Evolutionary conservation across 371 early-diverging fungal species (phyloP).

Genomic region (Mortierella sp.): DNA sequence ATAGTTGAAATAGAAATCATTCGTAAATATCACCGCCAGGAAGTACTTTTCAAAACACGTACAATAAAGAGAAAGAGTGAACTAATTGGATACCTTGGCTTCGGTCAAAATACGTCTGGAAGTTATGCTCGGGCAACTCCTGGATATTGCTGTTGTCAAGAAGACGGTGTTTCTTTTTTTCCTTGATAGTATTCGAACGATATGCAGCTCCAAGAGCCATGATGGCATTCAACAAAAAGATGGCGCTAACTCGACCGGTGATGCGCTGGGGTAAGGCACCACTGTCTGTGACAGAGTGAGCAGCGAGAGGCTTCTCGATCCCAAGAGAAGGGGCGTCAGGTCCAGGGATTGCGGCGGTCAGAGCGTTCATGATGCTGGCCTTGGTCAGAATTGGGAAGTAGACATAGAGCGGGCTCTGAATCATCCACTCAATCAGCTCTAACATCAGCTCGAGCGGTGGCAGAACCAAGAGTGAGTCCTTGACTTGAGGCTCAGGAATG

Average conservation of each 20-base stretch:
- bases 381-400: slow-evolving; percentile 52
- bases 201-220: slow-evolving; percentile 57
- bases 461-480: slow-evolving; percentile 33
- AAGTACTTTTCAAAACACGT: not conserved
- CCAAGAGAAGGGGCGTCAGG: slow-evolving; percentile 22
- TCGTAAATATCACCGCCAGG: no score
- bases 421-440: slow-evolving; percentile 53
- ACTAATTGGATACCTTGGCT: slow-evolving; percentile 32
- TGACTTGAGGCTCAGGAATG: slow-evolving; percentile 50
- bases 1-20: not conserved
- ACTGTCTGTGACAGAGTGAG: not conserved
- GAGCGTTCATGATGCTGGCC: slow-evolving; percentile 51
- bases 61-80: no score
- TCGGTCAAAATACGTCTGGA: slow-evolving; percentile 45
- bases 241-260: slow-evolving; percentile 52
- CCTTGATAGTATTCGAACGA: slow-evolving; percentile 50
- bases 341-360: slow-evolving; percentile 32
- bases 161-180: slow-evolving; percentile 32
- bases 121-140: slow-evolving; percentile 20
- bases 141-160: slow-evolving; percentile 16
- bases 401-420: slow-evolving; percentile 47
- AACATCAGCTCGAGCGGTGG: slow-evolving; percentile 45
- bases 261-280: slow-evolving; percentile 35
- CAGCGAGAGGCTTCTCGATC: not conserved
- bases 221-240: slow-evolving; percentile 52